These are phyloP conservation scores for Phtheirospermum japonicum DNA, from an alignment of 257 asterid genomes.

Conservation along the genomic window DNA sequence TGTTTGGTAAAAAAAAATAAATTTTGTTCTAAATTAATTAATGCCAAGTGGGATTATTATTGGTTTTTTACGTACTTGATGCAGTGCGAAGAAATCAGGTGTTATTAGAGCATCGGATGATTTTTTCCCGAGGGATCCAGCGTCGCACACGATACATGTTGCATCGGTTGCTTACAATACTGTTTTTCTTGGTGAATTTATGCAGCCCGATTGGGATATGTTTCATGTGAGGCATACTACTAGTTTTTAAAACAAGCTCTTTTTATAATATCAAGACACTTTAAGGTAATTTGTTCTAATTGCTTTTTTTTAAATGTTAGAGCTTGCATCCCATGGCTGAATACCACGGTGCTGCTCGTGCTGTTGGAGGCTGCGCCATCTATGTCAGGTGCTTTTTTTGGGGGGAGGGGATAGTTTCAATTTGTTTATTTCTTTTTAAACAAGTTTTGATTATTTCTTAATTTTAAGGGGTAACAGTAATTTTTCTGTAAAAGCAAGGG, in stretches of 20 bases:
- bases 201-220: constrained; percentile 97
- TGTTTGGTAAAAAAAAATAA: neutral
- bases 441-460: too few relatives aligned
- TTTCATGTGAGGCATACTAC: constrained; percentile 55
- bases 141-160: constrained; percentile 81
- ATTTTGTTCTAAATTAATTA: neutral
- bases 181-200: constrained; percentile 71
- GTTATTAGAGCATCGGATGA: constrained; percentile 74
- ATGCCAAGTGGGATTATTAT: neutral
- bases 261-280: neutral
- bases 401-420: too few relatives aligned
- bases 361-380: constrained; percentile 81
- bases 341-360: constrained; percentile 87
- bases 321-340: constrained; percentile 94
- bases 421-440: too few relatives aligned
- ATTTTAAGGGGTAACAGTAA: too few relatives aligned
- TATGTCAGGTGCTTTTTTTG: constrained; percentile 61
- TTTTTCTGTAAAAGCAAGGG: too few relatives aligned
- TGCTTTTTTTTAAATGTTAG: constrained; percentile 34
- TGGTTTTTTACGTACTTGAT: neutral
- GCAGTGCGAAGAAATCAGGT: constrained; percentile 60
- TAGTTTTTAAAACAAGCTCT: constrained; percentile 1
- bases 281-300: neutral
- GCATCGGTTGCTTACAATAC: constrained; percentile 86
- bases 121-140: constrained; percentile 87